Base-by-base conservation (phyloP, 202 grass and related monocot species). In the Elaeis oleifera region DNA sequence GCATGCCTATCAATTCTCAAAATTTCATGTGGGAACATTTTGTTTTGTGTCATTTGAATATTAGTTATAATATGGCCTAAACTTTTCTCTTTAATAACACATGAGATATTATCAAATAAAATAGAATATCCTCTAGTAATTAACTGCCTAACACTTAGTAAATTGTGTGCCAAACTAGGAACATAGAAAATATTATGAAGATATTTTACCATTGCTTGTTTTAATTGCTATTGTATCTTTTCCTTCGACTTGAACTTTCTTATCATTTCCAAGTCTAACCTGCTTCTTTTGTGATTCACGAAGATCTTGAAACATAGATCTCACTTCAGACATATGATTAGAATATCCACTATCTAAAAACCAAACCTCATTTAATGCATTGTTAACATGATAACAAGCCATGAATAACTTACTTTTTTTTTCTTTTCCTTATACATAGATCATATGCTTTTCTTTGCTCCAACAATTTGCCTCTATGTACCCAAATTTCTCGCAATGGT, bases 11-110 rank as follows among this genome's bases (percentile, higher is more conserved):
- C 14, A 14, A 64, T 21, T 7, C 19, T 20, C 1, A 31, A 18
- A 21, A 64, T 49, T 28, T 31, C 61, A 31, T 17, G 18, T 48
- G 16, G 6, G 5, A 64, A 64, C 19, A 48, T 19, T 9, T 39
- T 39, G 19, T 64, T 64, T 64, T 20, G 17, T 64, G 29, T 64
- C 61, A 48, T 64, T 5, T 64, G 29, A 4, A 64, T 4, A 5
- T 3, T 23, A 22, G n/a, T 44, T 50, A 66, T 21, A 1, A 9
- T 52, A 1, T 66, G 63, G 23, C 23, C 9, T 3, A 16, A 48
- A 3, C 2, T 4, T 16, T 19, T 50, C 18, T 53, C 63, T 14
- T 0, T 23, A 23, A 66, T 52, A 22, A 9, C 17, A 50, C 44
- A 66, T 15, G 8, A 24, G 3, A n/a, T 49, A 5, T 51, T 17